phyloP scores from a whole-genome alignment of 2,329 filamentous ascomycete species.

The Alternaria arborescens region DNA sequence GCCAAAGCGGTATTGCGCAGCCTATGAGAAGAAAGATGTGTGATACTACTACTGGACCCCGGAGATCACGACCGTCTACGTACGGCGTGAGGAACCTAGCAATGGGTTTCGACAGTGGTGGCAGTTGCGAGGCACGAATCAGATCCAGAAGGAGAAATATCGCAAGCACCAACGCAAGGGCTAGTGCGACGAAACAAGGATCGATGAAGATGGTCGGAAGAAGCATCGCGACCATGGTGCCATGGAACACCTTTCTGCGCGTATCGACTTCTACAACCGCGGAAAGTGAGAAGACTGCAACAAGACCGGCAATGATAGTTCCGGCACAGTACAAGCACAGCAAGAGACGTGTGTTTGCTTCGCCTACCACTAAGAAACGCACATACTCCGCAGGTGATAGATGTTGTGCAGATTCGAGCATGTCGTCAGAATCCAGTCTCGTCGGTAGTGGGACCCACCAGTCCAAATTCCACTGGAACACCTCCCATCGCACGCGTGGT shows the following conservation, averaged over 20 bases:
- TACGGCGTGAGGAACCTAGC: slow-evolving; percentile 90
- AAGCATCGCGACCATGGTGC: slow-evolving; percentile 97
- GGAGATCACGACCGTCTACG: slow-evolving; percentile 90
- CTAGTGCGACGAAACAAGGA: slow-evolving; percentile 81
- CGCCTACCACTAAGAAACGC: slow-evolving; percentile 72
- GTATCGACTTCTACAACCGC: slow-evolving; percentile 91
- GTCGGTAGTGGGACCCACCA: slow-evolving; percentile 78
- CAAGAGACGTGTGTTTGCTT: slow-evolving; percentile 81
- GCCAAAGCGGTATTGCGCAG: slow-evolving; percentile 93
- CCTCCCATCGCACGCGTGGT: slow-evolving; percentile 73
- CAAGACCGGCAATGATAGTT: slow-evolving; percentile 75
- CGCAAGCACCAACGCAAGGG: slow-evolving; percentile 79
- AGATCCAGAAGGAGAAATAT: slow-evolving; percentile 90
- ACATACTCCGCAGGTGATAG: slow-evolving; percentile 64
- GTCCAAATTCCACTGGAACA: slow-evolving; percentile 73
- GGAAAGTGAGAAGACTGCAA: slow-evolving; percentile 77
- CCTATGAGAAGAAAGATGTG: slow-evolving; percentile 96
- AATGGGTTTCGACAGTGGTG: slow-evolving; percentile 85
- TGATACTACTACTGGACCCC: slow-evolving; percentile 92
- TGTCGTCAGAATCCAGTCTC: slow-evolving; percentile 38
- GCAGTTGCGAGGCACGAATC: slow-evolving; percentile 87
- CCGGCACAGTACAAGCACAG: slow-evolving; percentile 76
- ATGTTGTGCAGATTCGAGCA: slow-evolving; percentile 14
- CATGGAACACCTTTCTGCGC: slow-evolving; percentile 94
- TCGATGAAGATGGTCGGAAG: slow-evolving; percentile 87